A percentile compares a stretch with the other conserved stretches of the same genome.
phyloP scores from a whole-genome alignment of 2,329 filamentous ascomycete genomes.

The Fusarium nurragi region DNA sequence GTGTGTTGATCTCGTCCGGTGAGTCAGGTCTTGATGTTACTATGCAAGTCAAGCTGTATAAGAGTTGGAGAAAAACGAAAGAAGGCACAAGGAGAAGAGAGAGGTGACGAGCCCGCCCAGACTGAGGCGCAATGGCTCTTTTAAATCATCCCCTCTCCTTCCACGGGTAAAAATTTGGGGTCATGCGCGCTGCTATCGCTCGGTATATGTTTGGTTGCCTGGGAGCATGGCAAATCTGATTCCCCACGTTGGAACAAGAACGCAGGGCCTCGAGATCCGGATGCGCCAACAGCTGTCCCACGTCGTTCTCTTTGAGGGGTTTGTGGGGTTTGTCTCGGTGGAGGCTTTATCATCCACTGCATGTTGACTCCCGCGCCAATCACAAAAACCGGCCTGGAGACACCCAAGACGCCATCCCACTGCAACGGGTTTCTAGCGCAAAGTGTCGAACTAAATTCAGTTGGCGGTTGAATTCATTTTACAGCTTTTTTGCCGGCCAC shows the following conservation, averaged over 20 bases:
- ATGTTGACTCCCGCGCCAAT: conserved; percentile 47
- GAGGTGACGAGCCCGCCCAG: conserved; percentile 14
- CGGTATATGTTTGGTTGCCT: conserved; percentile 44
- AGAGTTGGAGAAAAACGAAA: conserved; percentile 11
- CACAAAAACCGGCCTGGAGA: conserved; percentile 29
- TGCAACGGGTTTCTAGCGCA: conserved; percentile 33
- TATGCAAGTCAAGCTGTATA: conserved; percentile 11
- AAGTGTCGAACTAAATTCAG: conserved; percentile 27
- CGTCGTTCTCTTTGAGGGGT: conserved; percentile 33
- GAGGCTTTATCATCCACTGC: conserved; percentile 41
- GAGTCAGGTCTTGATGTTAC: conserved; percentile 14
- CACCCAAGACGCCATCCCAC: conserved; percentile 39
- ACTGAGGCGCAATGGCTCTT: conserved; percentile 33
- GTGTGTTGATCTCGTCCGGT: conserved; percentile 20
- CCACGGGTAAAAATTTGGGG: conserved; percentile 41
- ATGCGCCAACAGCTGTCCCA: conserved; percentile 28
- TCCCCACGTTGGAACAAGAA: conserved; percentile 42
- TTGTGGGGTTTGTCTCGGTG: conserved; percentile 44
- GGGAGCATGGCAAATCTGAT: conserved; percentile 42
- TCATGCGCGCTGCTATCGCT: conserved; percentile 44
- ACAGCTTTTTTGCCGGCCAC: conserved; percentile 32
- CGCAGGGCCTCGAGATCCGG: conserved; percentile 35
- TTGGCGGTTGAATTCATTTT: conserved; percentile 32
- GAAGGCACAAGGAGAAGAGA: conserved; percentile 29
- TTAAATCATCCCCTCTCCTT: conserved; percentile 37